These are phyloP conservation scores for Apiotrichum porosum DNA, from an alignment of 1,284 basidiomycete species.

Conservation along the genomic window DNA sequence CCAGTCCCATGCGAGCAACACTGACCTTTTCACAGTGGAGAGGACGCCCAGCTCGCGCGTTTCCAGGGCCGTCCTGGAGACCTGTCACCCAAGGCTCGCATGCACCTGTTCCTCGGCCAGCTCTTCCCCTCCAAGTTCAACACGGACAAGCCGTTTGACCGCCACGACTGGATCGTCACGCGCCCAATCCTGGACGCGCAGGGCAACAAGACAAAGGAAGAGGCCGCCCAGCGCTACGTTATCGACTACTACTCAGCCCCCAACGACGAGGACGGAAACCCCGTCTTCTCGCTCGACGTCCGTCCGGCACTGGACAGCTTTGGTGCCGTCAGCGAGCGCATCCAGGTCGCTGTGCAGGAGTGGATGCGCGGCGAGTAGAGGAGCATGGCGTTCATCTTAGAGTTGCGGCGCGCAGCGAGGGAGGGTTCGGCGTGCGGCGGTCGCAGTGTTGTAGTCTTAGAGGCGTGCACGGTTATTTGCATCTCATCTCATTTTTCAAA, in stretches of 20 bases:
- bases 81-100: constrained; percentile 69
- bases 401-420: too few relatives aligned
- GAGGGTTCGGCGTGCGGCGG: too few relatives aligned
- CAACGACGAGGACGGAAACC: constrained; percentile 75
- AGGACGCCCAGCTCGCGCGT: constrained; percentile 63
- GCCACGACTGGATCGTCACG: constrained; percentile 96
- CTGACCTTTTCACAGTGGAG: constrained; percentile 37
- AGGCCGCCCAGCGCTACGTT: constrained; percentile 69
- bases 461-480: too few relatives aligned
- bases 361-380: constrained; percentile 28
- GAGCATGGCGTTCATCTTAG: too few relatives aligned
- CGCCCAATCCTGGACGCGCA: constrained; percentile 55
- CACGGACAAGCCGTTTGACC: constrained; percentile 87
- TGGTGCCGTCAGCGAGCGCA: constrained; percentile 64
- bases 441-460: too few relatives aligned
- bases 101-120: constrained; percentile 79
- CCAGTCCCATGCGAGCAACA: too few relatives aligned
- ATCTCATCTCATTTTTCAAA: too few relatives aligned
- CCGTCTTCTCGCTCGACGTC: constrained; percentile 87
- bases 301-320: constrained; percentile 80
- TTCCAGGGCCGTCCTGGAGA: constrained; percentile 91
- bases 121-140: constrained; percentile 83
- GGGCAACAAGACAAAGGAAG: constrained; percentile 53
- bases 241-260: constrained; percentile 95
- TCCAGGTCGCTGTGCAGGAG: constrained; percentile 66